Base-by-base conservation (phyloP, 805 yeast species). In the Hanseniaspora osmophila region DNA sequence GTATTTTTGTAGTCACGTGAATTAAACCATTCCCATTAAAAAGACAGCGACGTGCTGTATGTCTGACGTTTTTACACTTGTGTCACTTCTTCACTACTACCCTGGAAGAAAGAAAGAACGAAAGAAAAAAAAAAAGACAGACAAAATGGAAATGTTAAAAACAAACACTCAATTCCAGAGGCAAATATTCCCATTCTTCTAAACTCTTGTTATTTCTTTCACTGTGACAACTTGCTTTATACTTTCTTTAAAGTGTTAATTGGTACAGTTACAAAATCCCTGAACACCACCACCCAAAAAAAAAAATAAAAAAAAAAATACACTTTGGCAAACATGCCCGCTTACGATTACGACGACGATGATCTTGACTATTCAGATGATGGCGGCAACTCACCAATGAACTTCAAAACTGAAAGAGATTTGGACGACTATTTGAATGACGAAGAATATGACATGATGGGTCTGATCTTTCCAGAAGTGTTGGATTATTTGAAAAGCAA, bases 381-480 rank as follows among this genome's bases (percentile, higher is more conserved):
- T 17, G 30, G 30, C 17, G 30, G 30, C 30, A 18, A 18, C 18
- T 10, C n/a, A 10, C 22, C 13, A 10, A 37, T 16, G 18, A 60
- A 57, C 9, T 60, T 61, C 40, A 61, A 54, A 17, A 62, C 65
- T 42, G 74, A 69, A 48, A 68, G 62, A 12, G 66, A 60, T n/a
- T 52, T 61, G 30, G 65, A 60, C 42, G 65, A 60, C 37, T 60
- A 59, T 49, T 56, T 61, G 47, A 60, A 59, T 47, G 63, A 60
- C 43, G 63, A 61, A 40, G 65, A 61, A 41, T 60, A 65, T 45
- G 63, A 61, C 44, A 60, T 66, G 27, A 63, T 77, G 52, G 66
- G 69, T 49, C 68, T 63, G 2, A 45, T 63, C n/a, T 64, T 77
- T 37, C 80, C 80, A 2, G 42, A 53, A 18, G 59, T 72, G 18